Evolutionary conservation across 2,329 filamentous ascomycete genomes (phyloP), one percentile per base, ranked within the genome.

Genomic region (Aureobasidium leucospermi): DNA sequence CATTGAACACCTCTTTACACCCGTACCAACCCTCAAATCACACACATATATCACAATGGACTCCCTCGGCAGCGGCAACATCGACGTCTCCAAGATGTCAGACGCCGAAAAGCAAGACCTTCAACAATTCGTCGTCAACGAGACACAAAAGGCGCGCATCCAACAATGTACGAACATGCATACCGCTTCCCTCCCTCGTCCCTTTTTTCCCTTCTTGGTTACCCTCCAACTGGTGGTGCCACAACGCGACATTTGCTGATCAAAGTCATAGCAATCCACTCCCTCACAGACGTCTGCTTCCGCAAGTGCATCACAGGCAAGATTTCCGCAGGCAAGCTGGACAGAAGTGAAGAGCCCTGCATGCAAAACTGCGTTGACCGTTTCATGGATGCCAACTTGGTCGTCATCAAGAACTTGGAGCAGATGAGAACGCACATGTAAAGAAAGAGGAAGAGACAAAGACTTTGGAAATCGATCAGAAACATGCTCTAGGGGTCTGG

Each of bases 301-400:
- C 90, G 86, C 71, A 97, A 96, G 78, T 99, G 94, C 79, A 80
- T 96, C 62, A 87, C 88, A 8, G 79, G 85, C 58, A 81, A 80
- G 60, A 87, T 96, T 72, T 85, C 86, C 66, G 82, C 80, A 62
- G 83, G 85, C 31, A 83, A 85, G 68, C 79, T 99, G 65, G 90
- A 95, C 66, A 83, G 81, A 68, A 78, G 75, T 63, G 94, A 99
- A 78, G 87, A 94, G 77, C 76, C 79, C 8, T 99, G 94, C 74
- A 82, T 96, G 72, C 80, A 86, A 73, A 96, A 96, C 79, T 99
- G 94, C 70, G 91, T 97, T 60, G 89, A 96, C 69, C 82, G 94
- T 60, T 97, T 95, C 76, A 81, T 97, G 77, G 94, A 99, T 74
- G 83, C 91, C 63, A 94, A 93, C 76, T 76, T 89, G 65, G 79